A percentile compares a stretch with the other conserved stretches of the same genome.
These are phyloP conservation scores for Russula virescens DNA, from an alignment of 768 basidiomycete genomes.

Conservation along the genomic window DNA sequence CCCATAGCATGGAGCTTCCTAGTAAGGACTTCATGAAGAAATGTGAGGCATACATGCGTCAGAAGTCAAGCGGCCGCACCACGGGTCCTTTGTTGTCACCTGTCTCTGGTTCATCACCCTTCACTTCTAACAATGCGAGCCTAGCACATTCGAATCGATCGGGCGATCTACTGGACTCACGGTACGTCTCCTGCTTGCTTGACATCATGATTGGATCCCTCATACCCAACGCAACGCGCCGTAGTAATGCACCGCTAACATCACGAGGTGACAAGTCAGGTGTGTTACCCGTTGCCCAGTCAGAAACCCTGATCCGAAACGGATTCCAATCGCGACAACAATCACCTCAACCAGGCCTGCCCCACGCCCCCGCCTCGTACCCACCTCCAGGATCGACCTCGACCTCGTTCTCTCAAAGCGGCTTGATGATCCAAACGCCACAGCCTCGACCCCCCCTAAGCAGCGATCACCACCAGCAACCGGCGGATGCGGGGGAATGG, in stretches of 20 bases:
- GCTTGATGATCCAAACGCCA: conserved; percentile 39
- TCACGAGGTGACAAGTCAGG: conserved; percentile 10
- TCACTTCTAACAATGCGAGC: conserved; percentile 34
- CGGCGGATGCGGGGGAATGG: conserved; percentile 16
- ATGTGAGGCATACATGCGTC: conserved; percentile 82
- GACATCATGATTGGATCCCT: neutral
- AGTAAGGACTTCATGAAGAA: conserved; percentile 95
- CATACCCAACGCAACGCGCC: neutral
- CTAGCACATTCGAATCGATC: conserved; percentile 20
- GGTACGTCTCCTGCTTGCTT: conserved; percentile 8
- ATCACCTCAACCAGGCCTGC: conserved; percentile 17
- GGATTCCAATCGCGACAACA: conserved; percentile 22
- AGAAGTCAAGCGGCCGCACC: conserved; percentile 58
- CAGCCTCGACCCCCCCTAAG: conserved; percentile 30
- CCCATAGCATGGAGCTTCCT: conserved; percentile 80
- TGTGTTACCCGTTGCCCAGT: conserved; percentile 14
- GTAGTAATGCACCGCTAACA: conserved; percentile 4
- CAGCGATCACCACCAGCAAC: neutral
- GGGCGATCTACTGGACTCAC: conserved; percentile 19
- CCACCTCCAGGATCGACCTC: conserved; percentile 31
- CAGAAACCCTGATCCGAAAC: conserved; percentile 21
- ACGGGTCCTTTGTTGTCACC: conserved; percentile 34
- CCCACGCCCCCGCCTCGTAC: conserved; percentile 11
- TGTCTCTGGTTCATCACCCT: conserved; percentile 33
- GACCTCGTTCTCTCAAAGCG: conserved; percentile 39